Evolutionary conservation across 306 rosid species (phyloP).

Genomic region (Lupinus albus): DNA sequence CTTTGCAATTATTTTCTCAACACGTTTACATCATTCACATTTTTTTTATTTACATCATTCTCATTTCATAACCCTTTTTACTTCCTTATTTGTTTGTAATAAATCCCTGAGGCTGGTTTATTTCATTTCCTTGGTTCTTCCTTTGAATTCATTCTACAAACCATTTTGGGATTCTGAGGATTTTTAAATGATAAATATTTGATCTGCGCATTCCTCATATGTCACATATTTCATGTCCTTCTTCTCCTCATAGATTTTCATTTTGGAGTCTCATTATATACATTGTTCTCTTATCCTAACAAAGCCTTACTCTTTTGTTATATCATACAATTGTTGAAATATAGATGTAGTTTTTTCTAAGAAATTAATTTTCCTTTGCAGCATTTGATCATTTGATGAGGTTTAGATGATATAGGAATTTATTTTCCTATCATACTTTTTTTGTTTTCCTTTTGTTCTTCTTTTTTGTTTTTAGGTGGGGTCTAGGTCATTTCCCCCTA

Average conservation of each 20-base stretch:
- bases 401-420: slow-evolving; percentile 33
- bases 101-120: slow-evolving; percentile 12
- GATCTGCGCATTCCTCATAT: slow-evolving; percentile 14
- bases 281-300: neutral
- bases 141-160: neutral
- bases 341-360: slow-evolving; percentile 1
- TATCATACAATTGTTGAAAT: slow-evolving; percentile 1
- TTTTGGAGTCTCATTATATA: slow-evolving; percentile 3
- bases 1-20: no score
- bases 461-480: slow-evolving; percentile 28
- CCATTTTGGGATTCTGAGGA: slow-evolving; percentile 15
- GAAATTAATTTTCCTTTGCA: slow-evolving; percentile 35
- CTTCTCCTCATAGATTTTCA: slow-evolving; percentile 14
- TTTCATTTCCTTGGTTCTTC: slow-evolving; percentile 27
- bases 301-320: neutral
- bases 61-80: slow-evolving; percentile 4
- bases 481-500: slow-evolving; percentile 20
- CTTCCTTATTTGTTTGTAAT: neutral
- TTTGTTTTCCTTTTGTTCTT: neutral
- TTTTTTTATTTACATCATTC: no score
- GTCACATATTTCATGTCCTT: neutral
- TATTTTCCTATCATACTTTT: slow-evolving; percentile 20
- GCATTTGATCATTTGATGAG: slow-evolving; percentile 28
- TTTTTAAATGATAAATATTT: neutral
- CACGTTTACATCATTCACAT: no score